Conservation (phyloP, 192 early-diverging fungal genomes). For the Podila minutissima region DNA sequence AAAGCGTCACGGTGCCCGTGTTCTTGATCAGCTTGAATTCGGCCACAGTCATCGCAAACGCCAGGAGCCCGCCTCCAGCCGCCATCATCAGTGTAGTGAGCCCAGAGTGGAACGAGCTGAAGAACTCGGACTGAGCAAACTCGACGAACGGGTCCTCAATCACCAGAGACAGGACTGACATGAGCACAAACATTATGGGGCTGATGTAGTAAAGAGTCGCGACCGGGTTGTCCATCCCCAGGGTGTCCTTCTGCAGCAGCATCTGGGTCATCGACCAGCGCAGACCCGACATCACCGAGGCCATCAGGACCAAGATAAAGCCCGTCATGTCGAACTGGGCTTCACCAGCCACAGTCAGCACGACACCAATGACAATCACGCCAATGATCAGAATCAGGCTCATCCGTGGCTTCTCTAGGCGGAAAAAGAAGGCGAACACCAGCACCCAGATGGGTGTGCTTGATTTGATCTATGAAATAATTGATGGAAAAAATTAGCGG, state of each 20-base stretch:
- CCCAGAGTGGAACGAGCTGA: constrained; percentile 52
- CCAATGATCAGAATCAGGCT: constrained; percentile 71
- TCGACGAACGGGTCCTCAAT: constrained; percentile 66
- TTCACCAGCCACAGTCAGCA: constrained; percentile 78
- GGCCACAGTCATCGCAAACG: constrained; percentile 81
- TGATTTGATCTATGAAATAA: constrained; percentile 61
- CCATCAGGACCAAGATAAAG: constrained; percentile 66
- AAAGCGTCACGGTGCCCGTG: constrained; percentile 83
- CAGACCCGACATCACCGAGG: constrained; percentile 81
- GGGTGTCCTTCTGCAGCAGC: constrained; percentile 68
- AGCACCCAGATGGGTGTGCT: constrained; percentile 76
- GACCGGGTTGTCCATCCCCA: constrained; percentile 84
- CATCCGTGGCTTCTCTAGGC: constrained; percentile 74
- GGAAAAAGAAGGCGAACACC: constrained; percentile 84
- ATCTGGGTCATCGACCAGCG: constrained; percentile 87
- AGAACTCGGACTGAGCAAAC: constrained; percentile 62
- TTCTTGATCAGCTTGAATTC: constrained; percentile 83
- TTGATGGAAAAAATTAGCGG: neutral
- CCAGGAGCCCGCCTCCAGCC: constrained; percentile 83
- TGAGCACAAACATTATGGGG: constrained; percentile 79
- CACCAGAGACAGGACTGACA: constrained; percentile 63
- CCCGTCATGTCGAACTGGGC: constrained; percentile 69
- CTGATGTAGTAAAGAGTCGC: constrained; percentile 80
- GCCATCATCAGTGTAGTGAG: constrained; percentile 63
- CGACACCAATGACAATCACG: constrained; percentile 79